A percentile compares a stretch with the other conserved stretches of the same genome.
These are phyloP conservation scores for Pharus latifolius DNA, from an alignment of 176 grass and related monocot species.

Conservation along the genomic window DNA sequence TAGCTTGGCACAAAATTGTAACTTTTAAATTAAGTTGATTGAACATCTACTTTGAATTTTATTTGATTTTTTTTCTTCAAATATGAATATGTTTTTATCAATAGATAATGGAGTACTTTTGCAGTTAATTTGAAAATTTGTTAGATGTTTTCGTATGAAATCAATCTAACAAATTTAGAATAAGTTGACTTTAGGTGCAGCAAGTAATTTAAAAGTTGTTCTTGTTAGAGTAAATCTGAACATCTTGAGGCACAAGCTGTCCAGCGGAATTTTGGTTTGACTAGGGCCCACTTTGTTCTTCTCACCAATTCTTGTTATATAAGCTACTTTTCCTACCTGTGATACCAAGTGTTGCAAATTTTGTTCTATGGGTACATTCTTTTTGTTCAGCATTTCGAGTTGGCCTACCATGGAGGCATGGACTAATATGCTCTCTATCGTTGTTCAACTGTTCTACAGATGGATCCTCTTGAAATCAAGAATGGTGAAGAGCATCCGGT, in stretches of 20 bases:
- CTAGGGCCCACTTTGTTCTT: not conserved
- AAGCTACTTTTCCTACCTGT: not conserved
- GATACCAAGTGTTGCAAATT: not conserved
- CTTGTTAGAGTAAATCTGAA: not conserved
- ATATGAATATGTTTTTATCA: not conserved
- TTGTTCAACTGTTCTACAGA: no score
- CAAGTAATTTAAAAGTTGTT: slow-evolving; percentile 11
- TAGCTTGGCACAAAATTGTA: not conserved
- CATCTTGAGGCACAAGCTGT: not conserved
- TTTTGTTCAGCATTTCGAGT: not conserved
- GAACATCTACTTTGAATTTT: not conserved
- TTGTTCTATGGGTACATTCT: slow-evolving; percentile 10
- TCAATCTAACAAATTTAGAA: not conserved
- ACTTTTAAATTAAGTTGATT: not conserved
- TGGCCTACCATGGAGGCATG: not conserved
- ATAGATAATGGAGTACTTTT: not conserved
- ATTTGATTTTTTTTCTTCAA: not conserved
- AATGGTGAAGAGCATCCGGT: slow-evolving; percentile 28
- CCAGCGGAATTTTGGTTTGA: slow-evolving; percentile 6
- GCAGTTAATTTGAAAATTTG: not conserved
- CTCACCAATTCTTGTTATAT: not conserved
- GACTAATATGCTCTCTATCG: slow-evolving; percentile 10
- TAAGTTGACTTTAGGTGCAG: not conserved
- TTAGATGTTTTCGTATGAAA: not conserved
- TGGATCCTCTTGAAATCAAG: slow-evolving; percentile 56